A percentile compares a stretch with the other conserved stretches of the same genome.
phyloP scores from a whole-genome alignment of 768 basidiomycete genomes.

The Suillus ampliporus region DNA sequence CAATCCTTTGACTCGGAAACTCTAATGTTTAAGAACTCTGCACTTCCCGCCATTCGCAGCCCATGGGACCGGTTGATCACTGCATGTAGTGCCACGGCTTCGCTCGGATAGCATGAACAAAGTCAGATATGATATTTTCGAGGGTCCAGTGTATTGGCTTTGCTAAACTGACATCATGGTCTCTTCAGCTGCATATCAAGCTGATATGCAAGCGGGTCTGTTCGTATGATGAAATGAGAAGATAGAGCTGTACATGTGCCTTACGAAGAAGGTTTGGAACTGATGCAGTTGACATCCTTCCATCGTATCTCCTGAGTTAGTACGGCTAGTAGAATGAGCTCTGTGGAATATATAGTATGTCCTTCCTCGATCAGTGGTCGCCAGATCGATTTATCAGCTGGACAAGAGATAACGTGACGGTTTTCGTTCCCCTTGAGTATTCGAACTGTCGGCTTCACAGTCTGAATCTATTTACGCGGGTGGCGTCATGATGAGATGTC shows the following conservation, averaged over 20 bases:
- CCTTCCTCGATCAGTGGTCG: conserved; percentile 56
- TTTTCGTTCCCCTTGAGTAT: conserved; percentile 53
- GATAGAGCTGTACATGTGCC: not conserved
- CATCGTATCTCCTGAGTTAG: conserved; percentile 72
- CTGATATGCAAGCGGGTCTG: not conserved
- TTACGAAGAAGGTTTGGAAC: conserved; percentile 6
- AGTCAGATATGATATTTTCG: no score
- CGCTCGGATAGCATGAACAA: not conserved
- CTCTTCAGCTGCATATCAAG: not conserved
- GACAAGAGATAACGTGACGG: conserved; percentile 69
- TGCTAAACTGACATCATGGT: not conserved
- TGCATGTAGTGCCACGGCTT: not conserved
- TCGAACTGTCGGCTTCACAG: conserved; percentile 57
- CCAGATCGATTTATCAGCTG: conserved; percentile 71
- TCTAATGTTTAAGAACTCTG: no score
- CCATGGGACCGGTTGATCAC: not conserved
- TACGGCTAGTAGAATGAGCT: conserved; percentile 67
- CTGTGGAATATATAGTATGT: conserved; percentile 67
- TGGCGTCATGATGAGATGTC: not conserved
- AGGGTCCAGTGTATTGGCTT: no score
- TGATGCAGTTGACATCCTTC: conserved; percentile 47
- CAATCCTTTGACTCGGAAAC: no score
- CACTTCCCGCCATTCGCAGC: no score
- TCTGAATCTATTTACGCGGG: conserved; percentile 40
- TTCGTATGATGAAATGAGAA: not conserved